Conservation (phyloP, 192 early-diverging fungal genomes). For the Umbelopsis isabellina region DNA sequence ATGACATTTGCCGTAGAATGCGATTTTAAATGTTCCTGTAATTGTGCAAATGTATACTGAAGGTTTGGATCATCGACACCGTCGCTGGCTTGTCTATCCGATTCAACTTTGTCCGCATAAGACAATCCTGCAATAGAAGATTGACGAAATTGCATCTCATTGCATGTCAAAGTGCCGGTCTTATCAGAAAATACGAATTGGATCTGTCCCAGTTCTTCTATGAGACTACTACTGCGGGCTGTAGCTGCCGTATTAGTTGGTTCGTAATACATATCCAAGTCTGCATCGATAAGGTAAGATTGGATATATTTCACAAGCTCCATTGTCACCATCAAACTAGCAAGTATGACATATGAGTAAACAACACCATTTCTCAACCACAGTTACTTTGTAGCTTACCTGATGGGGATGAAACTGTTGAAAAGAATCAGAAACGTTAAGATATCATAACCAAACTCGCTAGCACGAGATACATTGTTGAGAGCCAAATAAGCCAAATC, state of each 20-base stretch:
- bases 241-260: conserved; percentile 89
- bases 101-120: conserved; percentile 85
- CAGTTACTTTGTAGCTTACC: conserved; percentile 48
- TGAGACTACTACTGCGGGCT: conserved; percentile 82
- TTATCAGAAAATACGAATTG: conserved; percentile 71
- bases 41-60: conserved; percentile 61
- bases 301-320: conserved; percentile 95
- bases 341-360: conserved; percentile 38
- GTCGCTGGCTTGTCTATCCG: conserved; percentile 70
- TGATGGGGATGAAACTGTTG: conserved; percentile 98
- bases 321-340: conserved; percentile 97
- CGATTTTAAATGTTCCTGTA: conserved; percentile 56
- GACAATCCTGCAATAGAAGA: conserved; percentile 89
- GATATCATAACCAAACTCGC: conserved; percentile 84
- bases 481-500: conserved; percentile 50
- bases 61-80: conserved; percentile 68
- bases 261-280: conserved; percentile 97
- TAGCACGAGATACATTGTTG: conserved; percentile 23
- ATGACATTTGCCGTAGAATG: conserved; percentile 68
- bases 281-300: conserved; percentile 85
- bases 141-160: conserved; percentile 74
- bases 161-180: conserved; percentile 40
- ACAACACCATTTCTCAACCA: conserved; percentile 31
- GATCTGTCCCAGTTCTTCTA: conserved; percentile 93
- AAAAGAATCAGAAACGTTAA: conserved; percentile 97